These are phyloP conservation scores for Umbelopsis sp. DNA, from an alignment of 192 early-diverging fungal species.

Conservation along the genomic window DNA sequence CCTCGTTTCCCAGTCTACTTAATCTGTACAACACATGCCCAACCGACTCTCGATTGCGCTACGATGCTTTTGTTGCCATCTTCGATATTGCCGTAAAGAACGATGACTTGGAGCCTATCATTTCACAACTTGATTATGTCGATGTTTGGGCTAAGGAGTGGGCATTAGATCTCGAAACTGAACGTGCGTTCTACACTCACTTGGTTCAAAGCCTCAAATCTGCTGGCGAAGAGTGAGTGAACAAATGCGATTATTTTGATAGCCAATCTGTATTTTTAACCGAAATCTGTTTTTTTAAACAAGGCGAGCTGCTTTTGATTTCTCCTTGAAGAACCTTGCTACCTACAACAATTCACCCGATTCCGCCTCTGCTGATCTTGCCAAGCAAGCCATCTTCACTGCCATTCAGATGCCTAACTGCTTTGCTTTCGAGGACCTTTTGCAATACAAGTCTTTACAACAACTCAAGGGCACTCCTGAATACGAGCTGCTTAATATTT, in stretches of 20 bases:
- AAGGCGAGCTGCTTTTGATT: constrained; percentile 46
- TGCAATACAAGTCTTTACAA: constrained; percentile 66
- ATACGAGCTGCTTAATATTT: constrained; percentile 72
- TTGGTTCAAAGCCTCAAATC: constrained; percentile 66
- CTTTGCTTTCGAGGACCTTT: constrained; percentile 80
- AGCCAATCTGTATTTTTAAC: constrained; percentile 14
- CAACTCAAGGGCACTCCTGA: constrained; percentile 57
- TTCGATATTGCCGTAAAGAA: constrained; percentile 71
- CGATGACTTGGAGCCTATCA: constrained; percentile 69
- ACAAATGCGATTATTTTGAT: constrained; percentile 43
- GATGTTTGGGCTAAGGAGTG: constrained; percentile 72
- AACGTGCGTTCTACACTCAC: constrained; percentile 62
- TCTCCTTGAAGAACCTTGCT: constrained; percentile 68
- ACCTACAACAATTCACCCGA: constrained; percentile 52
- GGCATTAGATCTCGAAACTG: constrained; percentile 61
- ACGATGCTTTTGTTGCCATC: constrained; percentile 73
- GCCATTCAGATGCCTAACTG: constrained; percentile 71
- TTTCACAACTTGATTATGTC: constrained; percentile 63
- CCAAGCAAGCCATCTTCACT: constrained; percentile 58
- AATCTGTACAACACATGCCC: constrained; percentile 88
- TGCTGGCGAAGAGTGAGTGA: constrained; percentile 60
- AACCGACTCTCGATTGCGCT: constrained; percentile 55
- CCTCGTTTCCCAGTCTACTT: constrained; percentile 36
- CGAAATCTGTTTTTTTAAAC: too few relatives aligned
- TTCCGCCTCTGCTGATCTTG: constrained; percentile 41